Percentiles rank a stretch among this genome's conserved stretches.
phyloP scores from a whole-genome alignment of 2,329 filamentous ascomycete genomes.

The Phaeophleospora eucalypticola region DNA sequence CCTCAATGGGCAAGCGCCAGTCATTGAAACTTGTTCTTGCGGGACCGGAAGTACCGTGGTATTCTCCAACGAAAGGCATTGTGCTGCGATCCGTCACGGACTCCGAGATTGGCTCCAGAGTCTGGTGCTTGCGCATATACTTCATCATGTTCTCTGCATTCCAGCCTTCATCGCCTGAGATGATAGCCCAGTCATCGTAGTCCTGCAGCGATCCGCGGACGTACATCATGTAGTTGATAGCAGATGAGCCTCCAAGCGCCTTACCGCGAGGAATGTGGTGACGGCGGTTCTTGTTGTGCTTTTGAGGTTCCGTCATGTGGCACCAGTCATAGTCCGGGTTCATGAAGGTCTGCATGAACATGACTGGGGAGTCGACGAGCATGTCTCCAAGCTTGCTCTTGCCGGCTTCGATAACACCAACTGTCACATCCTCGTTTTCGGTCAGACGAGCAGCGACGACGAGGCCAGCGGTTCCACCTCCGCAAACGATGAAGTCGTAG shows the following conservation, averaged over 20 bases:
- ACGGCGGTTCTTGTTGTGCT: conserved; percentile 17
- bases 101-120: conserved; percentile 32
- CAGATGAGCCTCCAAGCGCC: conserved; percentile 38
- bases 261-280: conserved; percentile 33
- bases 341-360: conserved; percentile 26
- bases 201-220: conserved; percentile 43
- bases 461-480: conserved; percentile 32
- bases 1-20: conserved; percentile 33
- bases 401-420: conserved; percentile 34
- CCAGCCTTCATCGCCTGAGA: conserved; percentile 43
- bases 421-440: conserved; percentile 30
- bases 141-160: conserved; percentile 45
- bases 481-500: conserved; percentile 30
- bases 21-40: conserved; percentile 36
- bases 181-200: conserved; percentile 46
- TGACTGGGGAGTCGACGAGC: conserved; percentile 23
- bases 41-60: conserved; percentile 35
- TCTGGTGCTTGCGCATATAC: conserved; percentile 42
- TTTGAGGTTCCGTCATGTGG: conserved; percentile 23
- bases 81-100: conserved; percentile 26
- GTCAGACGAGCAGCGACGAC: conserved; percentile 29
- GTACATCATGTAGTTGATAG: conserved; percentile 39
- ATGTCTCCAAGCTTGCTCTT: conserved; percentile 24
- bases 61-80: conserved; percentile 32
- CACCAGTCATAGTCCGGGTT: conserved; percentile 25